Conservation (phyloP, 2,329 filamentous ascomycete genomes). For the Neobulgaria alba region DNA sequence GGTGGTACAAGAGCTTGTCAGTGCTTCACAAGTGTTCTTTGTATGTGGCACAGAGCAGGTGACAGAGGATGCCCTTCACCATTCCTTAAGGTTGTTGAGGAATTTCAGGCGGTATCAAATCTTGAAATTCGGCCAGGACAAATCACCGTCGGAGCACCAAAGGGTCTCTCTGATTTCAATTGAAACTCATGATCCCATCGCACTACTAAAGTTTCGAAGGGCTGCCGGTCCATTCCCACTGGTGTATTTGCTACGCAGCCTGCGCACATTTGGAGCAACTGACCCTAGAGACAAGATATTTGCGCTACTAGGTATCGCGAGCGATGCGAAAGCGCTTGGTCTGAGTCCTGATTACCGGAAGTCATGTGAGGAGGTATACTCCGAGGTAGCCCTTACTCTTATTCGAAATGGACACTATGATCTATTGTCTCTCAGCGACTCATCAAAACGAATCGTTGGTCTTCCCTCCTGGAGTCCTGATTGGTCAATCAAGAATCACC, state of each 20-base stretch:
- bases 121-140: constrained; percentile 6
- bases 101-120: constrained; percentile 10
- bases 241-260: constrained; percentile 7
- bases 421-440: constrained; percentile 7
- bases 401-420: constrained; percentile 10
- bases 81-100: constrained; percentile 8
- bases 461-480: constrained; percentile 17
- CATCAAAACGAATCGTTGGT: constrained; percentile 5
- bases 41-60: constrained; percentile 3
- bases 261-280: constrained; percentile 3
- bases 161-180: constrained; percentile 6
- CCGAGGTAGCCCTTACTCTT: constrained; percentile 5
- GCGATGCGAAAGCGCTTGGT: constrained; percentile 4
- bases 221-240: constrained; percentile 4
- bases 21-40: neutral
- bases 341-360: constrained; percentile 12
- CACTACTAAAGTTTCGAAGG: constrained; percentile 10
- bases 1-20: constrained; percentile 1
- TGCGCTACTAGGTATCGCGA: constrained; percentile 11
- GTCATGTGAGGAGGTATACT: constrained; percentile 10
- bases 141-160: neutral
- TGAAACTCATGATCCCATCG: constrained; percentile 4
- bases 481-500: constrained; percentile 1
- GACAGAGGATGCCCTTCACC: constrained; percentile 1
- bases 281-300: constrained; percentile 12